Evolutionary conservation across 768 basidiomycete genomes (phyloP).

Genomic region (Lyophyllum semitale): DNA sequence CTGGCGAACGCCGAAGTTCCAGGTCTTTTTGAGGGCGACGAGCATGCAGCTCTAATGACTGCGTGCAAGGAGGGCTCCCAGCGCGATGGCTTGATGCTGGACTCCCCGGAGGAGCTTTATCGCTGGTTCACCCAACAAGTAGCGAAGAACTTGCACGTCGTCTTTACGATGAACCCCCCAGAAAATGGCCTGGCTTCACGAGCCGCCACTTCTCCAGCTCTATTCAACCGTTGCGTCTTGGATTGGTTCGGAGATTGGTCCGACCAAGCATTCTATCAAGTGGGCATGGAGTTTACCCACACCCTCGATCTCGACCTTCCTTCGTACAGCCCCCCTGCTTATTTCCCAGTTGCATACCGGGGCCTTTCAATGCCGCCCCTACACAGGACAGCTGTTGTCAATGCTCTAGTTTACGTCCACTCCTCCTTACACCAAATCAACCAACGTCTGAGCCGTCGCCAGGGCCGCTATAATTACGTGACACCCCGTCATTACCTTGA

Average conservation of each 20-base stretch:
- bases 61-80: conserved; percentile 99
- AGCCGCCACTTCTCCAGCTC: conserved; percentile 95
- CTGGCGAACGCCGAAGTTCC: conserved; percentile 99
- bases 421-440: conserved; percentile 89
- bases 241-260: conserved; percentile 99
- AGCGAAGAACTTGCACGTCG: conserved; percentile 96
- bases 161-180: conserved; percentile 99
- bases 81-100: conserved; percentile 96
- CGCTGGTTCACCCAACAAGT: conserved; percentile 99
- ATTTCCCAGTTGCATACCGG: conserved; percentile 90
- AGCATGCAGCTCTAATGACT: conserved; percentile 96
- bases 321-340: conserved; percentile 73
- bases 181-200: conserved; percentile 93
- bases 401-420: conserved; percentile 92
- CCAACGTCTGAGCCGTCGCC: conserved; percentile 82
- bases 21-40: conserved; percentile 99
- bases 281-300: conserved; percentile 95
- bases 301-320: conserved; percentile 90
- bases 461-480: conserved; percentile 95
- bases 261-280: conserved; percentile 97
- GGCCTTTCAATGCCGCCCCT: conserved; percentile 83
- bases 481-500: conserved; percentile 98
- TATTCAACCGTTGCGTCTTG: conserved; percentile 98
- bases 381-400: conserved; percentile 90
- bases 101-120: conserved; percentile 96